Conservation (phyloP, 1,139 yeast species). For the Saccharomycopsis hybrid region DNA sequence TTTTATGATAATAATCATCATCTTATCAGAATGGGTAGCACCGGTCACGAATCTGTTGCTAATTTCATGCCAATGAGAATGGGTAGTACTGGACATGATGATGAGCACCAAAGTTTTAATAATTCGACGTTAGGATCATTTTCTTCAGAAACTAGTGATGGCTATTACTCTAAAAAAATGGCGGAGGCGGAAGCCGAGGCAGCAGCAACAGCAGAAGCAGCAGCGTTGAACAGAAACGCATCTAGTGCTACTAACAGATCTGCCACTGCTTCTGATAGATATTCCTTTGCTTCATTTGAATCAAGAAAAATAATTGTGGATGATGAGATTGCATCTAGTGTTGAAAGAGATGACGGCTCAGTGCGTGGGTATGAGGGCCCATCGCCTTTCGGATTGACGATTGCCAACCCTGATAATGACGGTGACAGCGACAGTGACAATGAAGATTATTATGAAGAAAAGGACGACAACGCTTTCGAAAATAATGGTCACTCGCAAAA, state of each 20-base stretch:
- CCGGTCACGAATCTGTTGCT: slow-evolving; percentile 16
- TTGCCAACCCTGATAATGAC: slow-evolving; percentile 21
- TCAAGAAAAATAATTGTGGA: slow-evolving; percentile 14
- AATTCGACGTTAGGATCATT: slow-evolving; percentile 16
- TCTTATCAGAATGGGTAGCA: slow-evolving; percentile 19
- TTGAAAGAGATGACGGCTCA: slow-evolving; percentile 18
- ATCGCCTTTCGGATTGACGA: slow-evolving; percentile 14
- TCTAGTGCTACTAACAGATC: slow-evolving; percentile 10
- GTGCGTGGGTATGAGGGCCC: slow-evolving; percentile 15
- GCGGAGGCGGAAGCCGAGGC: too few relatives aligned
- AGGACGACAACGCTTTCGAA: too few relatives aligned
- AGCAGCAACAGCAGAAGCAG: too few relatives aligned
- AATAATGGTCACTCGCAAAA: too few relatives aligned
- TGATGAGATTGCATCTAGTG: slow-evolving; percentile 13
- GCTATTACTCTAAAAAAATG: slow-evolving; percentile 17
- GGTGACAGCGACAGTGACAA: slow-evolving; percentile 14
- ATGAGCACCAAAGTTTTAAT: slow-evolving; percentile 5
- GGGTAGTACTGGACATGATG: slow-evolving; percentile 18
- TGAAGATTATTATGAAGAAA: too few relatives aligned
- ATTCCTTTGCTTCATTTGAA: slow-evolving; percentile 20
- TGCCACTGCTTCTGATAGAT: slow-evolving; percentile 1
- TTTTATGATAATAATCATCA: slow-evolving; percentile 4
- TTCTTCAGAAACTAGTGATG: slow-evolving; percentile 11
- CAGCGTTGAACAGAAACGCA: slow-evolving; percentile 16
- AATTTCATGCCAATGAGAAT: slow-evolving; percentile 15